Conservation (phyloP, 768 basidiomycete species). For the Megacollybia marginata region DNA sequence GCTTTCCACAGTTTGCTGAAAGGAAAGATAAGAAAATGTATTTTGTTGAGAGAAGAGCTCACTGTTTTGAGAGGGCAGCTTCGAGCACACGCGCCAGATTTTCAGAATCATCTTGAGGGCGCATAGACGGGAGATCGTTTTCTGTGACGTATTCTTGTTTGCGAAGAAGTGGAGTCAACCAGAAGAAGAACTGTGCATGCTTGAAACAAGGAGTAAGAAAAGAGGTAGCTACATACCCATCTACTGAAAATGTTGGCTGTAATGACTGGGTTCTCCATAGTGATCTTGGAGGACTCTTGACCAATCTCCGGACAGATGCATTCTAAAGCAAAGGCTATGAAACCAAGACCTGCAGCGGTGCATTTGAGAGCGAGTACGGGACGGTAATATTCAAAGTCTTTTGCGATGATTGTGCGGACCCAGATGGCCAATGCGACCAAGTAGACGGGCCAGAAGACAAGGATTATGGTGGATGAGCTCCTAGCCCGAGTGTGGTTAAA, state of each 20-base stretch:
- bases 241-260: constrained; percentile 78
- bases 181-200: constrained; percentile 55
- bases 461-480: constrained; percentile 61
- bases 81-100: constrained; percentile 59
- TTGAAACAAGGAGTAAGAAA: neutral
- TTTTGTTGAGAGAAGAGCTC: constrained; percentile 15
- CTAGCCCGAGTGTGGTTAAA: constrained; percentile 66
- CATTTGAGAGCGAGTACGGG: constrained; percentile 39
- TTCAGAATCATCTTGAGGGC: constrained; percentile 60
- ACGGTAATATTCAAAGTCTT: constrained; percentile 21
- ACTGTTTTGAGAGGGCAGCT: constrained; percentile 54
- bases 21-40: neutral
- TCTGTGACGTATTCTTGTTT: constrained; percentile 76
- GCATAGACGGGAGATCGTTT: constrained; percentile 74
- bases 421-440: constrained; percentile 40
- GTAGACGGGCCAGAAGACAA: constrained; percentile 82
- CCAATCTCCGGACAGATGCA: constrained; percentile 57
- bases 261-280: constrained; percentile 60
- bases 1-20: constrained; percentile 67
- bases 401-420: constrained; percentile 46
- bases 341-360: constrained; percentile 33
- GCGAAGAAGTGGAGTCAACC: constrained; percentile 78
- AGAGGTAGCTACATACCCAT: constrained; percentile 35
- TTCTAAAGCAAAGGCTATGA: constrained; percentile 58
- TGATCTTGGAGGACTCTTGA: constrained; percentile 17